Evolutionary conservation across 495 filamentous ascomycete genomes (phyloP).

Genomic region (Penicillium ucsense): DNA sequence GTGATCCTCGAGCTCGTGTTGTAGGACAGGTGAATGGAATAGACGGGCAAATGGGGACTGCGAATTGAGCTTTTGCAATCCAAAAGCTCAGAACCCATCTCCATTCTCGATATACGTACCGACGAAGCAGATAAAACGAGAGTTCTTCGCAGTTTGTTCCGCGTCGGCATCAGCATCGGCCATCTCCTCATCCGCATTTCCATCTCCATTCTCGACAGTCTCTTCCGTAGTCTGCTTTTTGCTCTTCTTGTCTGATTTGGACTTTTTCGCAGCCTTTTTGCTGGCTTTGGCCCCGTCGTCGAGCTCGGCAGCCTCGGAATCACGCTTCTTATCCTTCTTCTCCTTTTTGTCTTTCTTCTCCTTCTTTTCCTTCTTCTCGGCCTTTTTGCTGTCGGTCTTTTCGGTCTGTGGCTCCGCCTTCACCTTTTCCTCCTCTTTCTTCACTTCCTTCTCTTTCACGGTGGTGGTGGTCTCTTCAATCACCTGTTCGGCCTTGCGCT

Average conservation of each 20-base stretch:
- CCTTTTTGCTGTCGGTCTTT: constrained; percentile 12
- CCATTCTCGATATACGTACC: constrained; percentile 33
- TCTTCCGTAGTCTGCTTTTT: background rate
- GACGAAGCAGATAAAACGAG: constrained; percentile 79
- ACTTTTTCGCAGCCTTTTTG: background rate
- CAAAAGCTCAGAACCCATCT: no score
- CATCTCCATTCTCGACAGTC: background rate
- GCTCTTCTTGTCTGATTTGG: background rate
- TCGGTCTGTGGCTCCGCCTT: constrained; percentile 1
- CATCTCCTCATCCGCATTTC: background rate
- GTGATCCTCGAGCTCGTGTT: background rate
- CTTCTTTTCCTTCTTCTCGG: constrained; percentile 6
- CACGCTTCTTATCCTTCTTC: constrained; percentile 11
- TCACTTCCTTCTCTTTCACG: constrained; percentile 9
- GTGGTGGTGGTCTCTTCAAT: constrained; percentile 1
- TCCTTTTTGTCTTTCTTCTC: constrained; percentile 5
- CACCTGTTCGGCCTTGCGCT: constrained; percentile 12
- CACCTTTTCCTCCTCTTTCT: constrained; percentile 14
- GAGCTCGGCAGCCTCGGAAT: constrained; percentile 6
- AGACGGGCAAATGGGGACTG: background rate
- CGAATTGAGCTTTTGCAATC: background rate
- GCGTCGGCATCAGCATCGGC: background rate
- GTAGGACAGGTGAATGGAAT: no score
- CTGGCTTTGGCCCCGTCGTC: background rate
- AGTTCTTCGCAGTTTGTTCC: constrained; percentile 23